A percentile compares a stretch with the other conserved stretches of the same genome.
Evolutionary conservation across 495 filamentous ascomycete genomes (phyloP).

Genomic region (Oidiodendron maius): DNA sequence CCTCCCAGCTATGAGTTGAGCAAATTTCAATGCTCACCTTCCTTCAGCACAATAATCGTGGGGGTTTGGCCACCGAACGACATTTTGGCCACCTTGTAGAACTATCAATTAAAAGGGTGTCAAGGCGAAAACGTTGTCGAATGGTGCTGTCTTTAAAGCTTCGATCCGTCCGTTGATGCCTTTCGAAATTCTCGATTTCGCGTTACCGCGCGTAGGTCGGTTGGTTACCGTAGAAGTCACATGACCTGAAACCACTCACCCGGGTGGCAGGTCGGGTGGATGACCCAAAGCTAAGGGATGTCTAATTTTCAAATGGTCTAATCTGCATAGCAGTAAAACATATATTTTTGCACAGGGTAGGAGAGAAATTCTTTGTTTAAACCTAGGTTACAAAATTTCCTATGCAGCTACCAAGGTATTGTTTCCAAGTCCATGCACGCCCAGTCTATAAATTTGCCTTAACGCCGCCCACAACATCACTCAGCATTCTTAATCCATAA

Average conservation of each 20-base stretch:
- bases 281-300: no score
- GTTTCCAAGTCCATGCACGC: no score
- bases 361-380: no score
- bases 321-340: no score
- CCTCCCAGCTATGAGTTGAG: background rate
- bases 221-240: background rate
- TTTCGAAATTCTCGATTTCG: conserved; percentile 1
- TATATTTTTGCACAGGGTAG: no score
- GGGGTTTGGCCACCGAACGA: conserved; percentile 97
- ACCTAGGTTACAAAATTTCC: no score
- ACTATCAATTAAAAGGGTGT: background rate
- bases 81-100: conserved; percentile 46
- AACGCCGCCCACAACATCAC: conserved; percentile 63
- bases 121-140: background rate
- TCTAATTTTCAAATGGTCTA: no score
- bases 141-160: background rate
- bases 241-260: no score
- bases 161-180: background rate
- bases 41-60: conserved; percentile 97
- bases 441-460: no score
- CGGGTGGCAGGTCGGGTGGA: no score
- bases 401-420: no score
- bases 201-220: background rate
- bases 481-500: conserved; percentile 77
- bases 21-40: conserved; percentile 54